Base-by-base conservation (phyloP, 495 filamentous ascomycete genomes). In the Pseudotulostoma volvatum region DNA sequence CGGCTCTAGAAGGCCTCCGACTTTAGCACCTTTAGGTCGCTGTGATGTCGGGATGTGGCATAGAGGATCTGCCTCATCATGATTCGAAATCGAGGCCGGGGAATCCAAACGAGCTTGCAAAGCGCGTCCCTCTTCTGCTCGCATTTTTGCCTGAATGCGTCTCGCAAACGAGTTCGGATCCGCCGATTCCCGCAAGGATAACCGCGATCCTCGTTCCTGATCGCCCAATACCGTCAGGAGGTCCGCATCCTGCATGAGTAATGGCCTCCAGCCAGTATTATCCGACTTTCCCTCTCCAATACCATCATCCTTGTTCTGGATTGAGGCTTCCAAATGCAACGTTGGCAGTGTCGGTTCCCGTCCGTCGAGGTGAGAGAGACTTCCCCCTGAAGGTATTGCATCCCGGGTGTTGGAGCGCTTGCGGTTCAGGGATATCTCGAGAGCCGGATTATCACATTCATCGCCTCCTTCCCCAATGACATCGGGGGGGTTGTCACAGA, bases 381-480 rank as follows among this genome's bases (percentile, higher is more conserved):
- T 37, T 8, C 36, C 28, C n/a, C 34, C 33, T 21, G 14, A 37
- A 11, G 28, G 25, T 18, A 28, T 36, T 36, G 39, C 40, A 37
- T 15, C 40, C n/a, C 13, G 49, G 1, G 61, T 61, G 40, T 52
- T 64, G 13, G 61, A 49, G 36, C 60, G 60, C 46, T 66, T 65
- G 36, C 65, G 64, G 35, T 47, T 55, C 47, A 57, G 63, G 0
- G 71, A 73, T 13, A 93, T 76, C 47, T 87, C 81, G 14, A 72
- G 62, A 0, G 74, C 69, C 4, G 80, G 78, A 3, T 60, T 55
- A 28, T 81, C 76, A 31, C 77, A 74, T 44, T 92, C 84, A 55
- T 93, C 85, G 9, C 86, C 86, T 16, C 86, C 86, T 48, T 82
- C 74, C 17, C 86, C 86, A 54, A 94, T 92, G 36, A 92, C 50